Evolutionary conservation across 805 yeast species (phyloP).

Genomic region (Teunomyces kruisii): DNA sequence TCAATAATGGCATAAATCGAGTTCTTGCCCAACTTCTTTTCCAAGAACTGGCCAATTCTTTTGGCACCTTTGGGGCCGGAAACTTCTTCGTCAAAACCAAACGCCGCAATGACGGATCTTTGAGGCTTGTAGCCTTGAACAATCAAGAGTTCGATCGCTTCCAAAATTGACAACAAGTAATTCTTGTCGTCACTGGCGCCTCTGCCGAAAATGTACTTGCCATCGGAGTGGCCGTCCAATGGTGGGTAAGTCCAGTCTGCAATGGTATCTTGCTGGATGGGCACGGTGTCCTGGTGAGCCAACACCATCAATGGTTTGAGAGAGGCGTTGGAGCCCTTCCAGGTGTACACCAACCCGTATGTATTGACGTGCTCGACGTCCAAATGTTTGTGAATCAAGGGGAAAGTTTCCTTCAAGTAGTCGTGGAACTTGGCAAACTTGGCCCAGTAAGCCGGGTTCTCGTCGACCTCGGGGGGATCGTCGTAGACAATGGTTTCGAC

Average conservation of each 20-base stretch:
- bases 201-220: constrained; percentile 69
- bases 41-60: constrained; percentile 45
- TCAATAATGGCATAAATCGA: constrained; percentile 65
- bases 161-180: constrained; percentile 62
- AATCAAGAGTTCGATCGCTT: constrained; percentile 52
- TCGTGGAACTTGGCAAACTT: constrained; percentile 45
- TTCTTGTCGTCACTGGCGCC: constrained; percentile 79
- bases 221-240: constrained; percentile 59
- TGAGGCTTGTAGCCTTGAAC: constrained; percentile 53
- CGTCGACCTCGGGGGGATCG: constrained; percentile 46
- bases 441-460: constrained; percentile 51
- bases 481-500: constrained; percentile 68
- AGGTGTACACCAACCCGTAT: constrained; percentile 63
- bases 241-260: constrained; percentile 68
- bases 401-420: constrained; percentile 57
- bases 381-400: constrained; percentile 47
- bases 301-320: constrained; percentile 71
- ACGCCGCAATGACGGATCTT: constrained; percentile 62
- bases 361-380: constrained; percentile 59
- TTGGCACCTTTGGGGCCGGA: constrained; percentile 65
- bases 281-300: constrained; percentile 84
- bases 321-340: constrained; percentile 51
- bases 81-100: constrained; percentile 81
- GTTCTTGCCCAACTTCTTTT: constrained; percentile 57
- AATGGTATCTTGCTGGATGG: constrained; percentile 59